Evolutionary conservation across 1,139 yeast species (phyloP), one percentile per base, ranked within the genome.

Genomic region (Ashbya aceris): DNA sequence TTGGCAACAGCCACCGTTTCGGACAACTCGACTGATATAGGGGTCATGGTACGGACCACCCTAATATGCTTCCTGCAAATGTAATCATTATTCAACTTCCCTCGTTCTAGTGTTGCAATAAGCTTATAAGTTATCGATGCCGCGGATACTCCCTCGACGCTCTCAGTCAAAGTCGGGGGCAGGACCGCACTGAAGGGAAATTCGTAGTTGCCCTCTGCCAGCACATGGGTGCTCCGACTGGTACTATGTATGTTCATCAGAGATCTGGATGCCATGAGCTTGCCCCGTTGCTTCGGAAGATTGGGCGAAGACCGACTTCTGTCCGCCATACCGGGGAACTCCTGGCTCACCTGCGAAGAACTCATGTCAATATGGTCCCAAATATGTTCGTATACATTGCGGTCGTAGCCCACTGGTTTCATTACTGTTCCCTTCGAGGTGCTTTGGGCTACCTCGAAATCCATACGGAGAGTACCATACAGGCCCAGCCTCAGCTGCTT

Each of bases 1-100:
- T 91, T 91, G 57, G 87, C 96, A 17, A 91, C 95, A 0, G 95
- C 87, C 51, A 87, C 84, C 4, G 97, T 86, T 63, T 91, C 97
- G 0, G 93, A 74, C 36, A 89, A 68, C 56, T 93, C 98, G 1
- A 85, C 75, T 0, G 95, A 77, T 62, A 89, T 97, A 1, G 95
- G 76, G 0, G 95, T 80, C 45, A 89, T 65, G 0, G 98, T 91
- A 51, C 98, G 73, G n/a, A 91, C 77, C 10, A 93, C 80, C 46
- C 96, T 74, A 8, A 93, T 51, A 55, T 81, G 89, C 53, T 79
- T 84, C 52, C 77, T 79, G 23, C 87, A 71, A n/a, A 70, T 55
- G 52, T 89, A 62, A 44, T 77, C 76, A 46, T 74, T 73, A 42
- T 79, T 75, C 55, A 84, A 84, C 47, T 89, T 77, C 1, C 94